phyloP scores from a whole-genome alignment of 2,329 filamentous ascomycete genomes.

The Lojkania enalia region DNA sequence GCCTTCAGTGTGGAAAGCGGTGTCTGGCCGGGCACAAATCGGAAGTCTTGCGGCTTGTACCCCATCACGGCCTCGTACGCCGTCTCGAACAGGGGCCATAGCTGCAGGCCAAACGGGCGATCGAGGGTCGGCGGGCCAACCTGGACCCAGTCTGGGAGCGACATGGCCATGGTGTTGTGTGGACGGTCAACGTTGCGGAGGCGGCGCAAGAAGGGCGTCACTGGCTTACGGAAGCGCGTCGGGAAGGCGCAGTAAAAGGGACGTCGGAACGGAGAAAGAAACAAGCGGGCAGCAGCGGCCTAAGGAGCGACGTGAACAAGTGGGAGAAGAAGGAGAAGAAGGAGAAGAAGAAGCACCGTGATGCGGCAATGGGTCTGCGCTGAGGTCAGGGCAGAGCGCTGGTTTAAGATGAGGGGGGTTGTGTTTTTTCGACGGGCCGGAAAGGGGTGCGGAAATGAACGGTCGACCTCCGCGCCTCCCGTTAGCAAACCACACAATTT shows the following conservation, averaged over 20 bases:
- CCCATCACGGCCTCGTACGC: slow-evolving; percentile 75
- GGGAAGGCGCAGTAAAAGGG: background rate
- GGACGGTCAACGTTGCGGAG: background rate
- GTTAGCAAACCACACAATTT: slow-evolving; percentile 10
- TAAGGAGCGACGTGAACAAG: slow-evolving; percentile 42
- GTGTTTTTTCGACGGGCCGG: slow-evolving; percentile 32
- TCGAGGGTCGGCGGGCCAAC: slow-evolving; percentile 75
- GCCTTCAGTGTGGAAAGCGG: slow-evolving; percentile 88
- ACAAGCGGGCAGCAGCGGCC: slow-evolving; percentile 28
- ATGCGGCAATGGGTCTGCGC: background rate
- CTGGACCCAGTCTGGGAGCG: slow-evolving; percentile 57
- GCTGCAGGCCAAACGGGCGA: slow-evolving; percentile 83
- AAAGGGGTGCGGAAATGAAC: slow-evolving; percentile 45
- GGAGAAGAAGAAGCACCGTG: background rate
- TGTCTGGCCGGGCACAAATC: slow-evolving; percentile 78
- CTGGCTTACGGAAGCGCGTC: background rate
- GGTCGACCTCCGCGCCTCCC: slow-evolving; percentile 30
- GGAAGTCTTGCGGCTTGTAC: slow-evolving; percentile 84
- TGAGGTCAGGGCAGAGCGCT: background rate
- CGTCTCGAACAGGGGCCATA: slow-evolving; percentile 96
- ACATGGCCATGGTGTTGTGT: slow-evolving; percentile 46
- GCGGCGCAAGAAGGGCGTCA: background rate
- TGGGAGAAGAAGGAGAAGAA: background rate
- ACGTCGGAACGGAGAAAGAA: slow-evolving; percentile 2
- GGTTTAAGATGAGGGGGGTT: background rate